A percentile compares a stretch with the other conserved stretches of the same genome.
phyloP scores from a whole-genome alignment of 2,329 filamentous ascomycete species.

The Huntiella decipiens region DNA sequence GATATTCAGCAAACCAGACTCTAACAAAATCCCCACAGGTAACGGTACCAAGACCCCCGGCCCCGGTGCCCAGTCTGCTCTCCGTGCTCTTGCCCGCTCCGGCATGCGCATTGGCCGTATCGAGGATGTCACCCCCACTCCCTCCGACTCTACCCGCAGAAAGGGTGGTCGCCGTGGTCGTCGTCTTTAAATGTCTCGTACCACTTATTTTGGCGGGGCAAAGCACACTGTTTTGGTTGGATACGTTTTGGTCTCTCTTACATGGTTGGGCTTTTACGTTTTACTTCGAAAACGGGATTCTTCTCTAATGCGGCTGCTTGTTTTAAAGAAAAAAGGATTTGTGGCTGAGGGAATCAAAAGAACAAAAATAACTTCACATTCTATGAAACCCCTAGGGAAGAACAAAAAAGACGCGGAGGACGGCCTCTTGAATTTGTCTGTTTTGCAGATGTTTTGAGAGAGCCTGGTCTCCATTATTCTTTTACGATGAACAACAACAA shows the following conservation, averaged over 20 bases:
- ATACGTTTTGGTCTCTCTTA: conserved; percentile 7
- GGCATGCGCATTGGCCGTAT: conserved; percentile 99
- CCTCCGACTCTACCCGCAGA: conserved; percentile 97
- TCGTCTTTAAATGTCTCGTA: conserved; percentile 57
- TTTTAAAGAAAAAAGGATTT: conserved; percentile 4
- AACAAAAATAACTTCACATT: conserved; percentile 11
- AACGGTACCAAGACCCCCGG: conserved; percentile 99
- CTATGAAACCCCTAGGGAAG: conserved; percentile 11
- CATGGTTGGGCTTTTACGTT: conserved; percentile 7
- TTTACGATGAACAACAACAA: conserved; percentile 12
- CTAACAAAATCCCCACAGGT: conserved; percentile 28
- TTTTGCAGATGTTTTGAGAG: not conserved
- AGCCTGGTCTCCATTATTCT: conserved; percentile 12
- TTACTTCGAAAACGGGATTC: conserved; percentile 12
- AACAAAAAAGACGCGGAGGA: conserved; percentile 12
- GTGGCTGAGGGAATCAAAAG: conserved; percentile 12
- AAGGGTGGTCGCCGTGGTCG: conserved; percentile 99
- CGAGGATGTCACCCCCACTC: conserved; percentile 97
- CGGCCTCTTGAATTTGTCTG: conserved; percentile 4
- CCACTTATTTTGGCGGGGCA: conserved; percentile 4
- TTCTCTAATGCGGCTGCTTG: conserved; percentile 12
- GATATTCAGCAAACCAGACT: not conserved
- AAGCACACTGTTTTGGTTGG: conserved; percentile 11
- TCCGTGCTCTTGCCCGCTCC: conserved; percentile 94
- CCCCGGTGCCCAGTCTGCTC: conserved; percentile 95